These are phyloP conservation scores for Xylaria sp. DNA, from an alignment of 2,329 filamentous ascomycete genomes.

Conservation along the genomic window DNA sequence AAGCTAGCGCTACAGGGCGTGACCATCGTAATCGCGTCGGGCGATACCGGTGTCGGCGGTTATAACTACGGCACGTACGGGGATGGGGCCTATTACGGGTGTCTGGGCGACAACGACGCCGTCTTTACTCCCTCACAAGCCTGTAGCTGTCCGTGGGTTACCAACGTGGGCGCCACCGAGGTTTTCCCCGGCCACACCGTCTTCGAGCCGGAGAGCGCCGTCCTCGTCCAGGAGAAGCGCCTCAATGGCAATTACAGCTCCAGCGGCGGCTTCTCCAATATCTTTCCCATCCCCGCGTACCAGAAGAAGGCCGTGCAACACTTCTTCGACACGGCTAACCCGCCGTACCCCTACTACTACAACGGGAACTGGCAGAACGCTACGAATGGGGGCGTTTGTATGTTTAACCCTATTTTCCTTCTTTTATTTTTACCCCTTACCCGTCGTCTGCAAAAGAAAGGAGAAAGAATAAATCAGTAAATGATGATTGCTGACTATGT, in stretches of 20 bases:
- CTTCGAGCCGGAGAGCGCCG: conserved; percentile 38
- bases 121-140: conserved; percentile 61
- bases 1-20: conserved; percentile 31
- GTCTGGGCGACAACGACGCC: conserved; percentile 48
- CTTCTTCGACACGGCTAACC: conserved; percentile 15
- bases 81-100: conserved; percentile 13
- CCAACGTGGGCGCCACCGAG: conserved; percentile 54
- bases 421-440: not conserved
- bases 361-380: conserved; percentile 16
- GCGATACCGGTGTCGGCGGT: conserved; percentile 26
- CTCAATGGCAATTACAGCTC: conserved; percentile 38
- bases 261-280: conserved; percentile 32
- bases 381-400: conserved; percentile 9
- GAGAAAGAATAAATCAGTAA: not conserved
- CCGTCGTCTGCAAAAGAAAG: not conserved
- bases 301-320: conserved; percentile 32
- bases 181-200: conserved; percentile 38
- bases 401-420: not conserved
- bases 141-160: conserved; percentile 61
- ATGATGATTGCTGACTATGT: not conserved
- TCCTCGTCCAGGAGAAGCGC: conserved; percentile 13
- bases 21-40: conserved; percentile 30
- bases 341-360: conserved; percentile 21
- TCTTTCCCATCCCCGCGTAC: conserved; percentile 44
- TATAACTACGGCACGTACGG: conserved; percentile 17